These are phyloP conservation scores for Polygonum maritimum DNA, from an alignment of 148 eudicot genomes.

Conservation along the genomic window DNA sequence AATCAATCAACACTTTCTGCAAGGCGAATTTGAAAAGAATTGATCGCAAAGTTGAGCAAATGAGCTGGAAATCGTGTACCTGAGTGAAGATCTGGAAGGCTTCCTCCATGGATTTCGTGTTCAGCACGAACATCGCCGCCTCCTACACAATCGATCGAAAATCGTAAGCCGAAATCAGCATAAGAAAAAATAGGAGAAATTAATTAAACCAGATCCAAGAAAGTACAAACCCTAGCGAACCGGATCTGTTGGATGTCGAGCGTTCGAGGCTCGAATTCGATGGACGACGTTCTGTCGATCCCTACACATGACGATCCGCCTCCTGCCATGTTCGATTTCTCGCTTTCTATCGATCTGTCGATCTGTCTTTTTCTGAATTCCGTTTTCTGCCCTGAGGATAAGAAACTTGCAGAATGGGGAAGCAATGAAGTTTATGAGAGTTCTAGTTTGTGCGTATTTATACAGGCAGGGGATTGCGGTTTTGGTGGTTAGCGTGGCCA, in stretches of 20 bases:
- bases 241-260: conserved; percentile 34
- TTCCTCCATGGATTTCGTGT: conserved; percentile 38
- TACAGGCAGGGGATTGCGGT: background rate
- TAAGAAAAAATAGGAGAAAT: background rate
- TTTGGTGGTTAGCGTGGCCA: background rate
- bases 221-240: conserved; percentile 39
- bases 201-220: background rate
- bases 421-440: background rate
- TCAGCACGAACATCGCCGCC: conserved; percentile 39
- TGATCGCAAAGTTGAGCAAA: background rate
- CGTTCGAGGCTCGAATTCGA: conserved; percentile 50
- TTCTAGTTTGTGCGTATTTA: background rate
- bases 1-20: background rate
- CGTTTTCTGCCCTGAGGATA: background rate
- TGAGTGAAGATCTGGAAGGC: conserved; percentile 43
- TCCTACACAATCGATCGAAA: conserved; percentile 26
- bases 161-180: background rate
- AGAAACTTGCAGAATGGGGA: background rate
- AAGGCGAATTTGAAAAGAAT: background rate
- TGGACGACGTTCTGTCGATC: conserved; percentile 39
- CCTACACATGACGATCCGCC: conserved; percentile 11
- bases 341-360: background rate
- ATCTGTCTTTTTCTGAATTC: background rate
- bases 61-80: conserved; percentile 34
- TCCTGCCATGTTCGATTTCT: background rate